These are phyloP conservation scores for Backusella parvicylindrica DNA, from an alignment of 192 early-diverging fungal species.

Conservation along the genomic window DNA sequence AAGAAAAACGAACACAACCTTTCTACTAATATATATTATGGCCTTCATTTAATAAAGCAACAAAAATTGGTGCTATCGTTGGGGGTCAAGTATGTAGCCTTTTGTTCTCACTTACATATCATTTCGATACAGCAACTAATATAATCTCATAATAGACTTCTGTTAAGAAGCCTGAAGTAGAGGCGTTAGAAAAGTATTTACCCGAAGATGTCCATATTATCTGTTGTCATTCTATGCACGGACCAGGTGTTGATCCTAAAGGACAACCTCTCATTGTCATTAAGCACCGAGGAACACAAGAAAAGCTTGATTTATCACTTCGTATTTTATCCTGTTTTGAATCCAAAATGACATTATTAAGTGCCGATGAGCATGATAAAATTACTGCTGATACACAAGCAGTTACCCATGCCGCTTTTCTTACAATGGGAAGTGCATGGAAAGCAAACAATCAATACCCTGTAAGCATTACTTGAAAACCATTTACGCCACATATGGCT, in stretches of 20 bases:
- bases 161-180: slow-evolving; percentile 92
- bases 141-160: slow-evolving; percentile 60
- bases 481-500: neutral
- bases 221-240: slow-evolving; percentile 93
- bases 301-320: slow-evolving; percentile 58
- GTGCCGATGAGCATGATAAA: slow-evolving; percentile 82
- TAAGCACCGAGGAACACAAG: slow-evolving; percentile 65
- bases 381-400: slow-evolving; percentile 98
- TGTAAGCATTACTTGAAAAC: slow-evolving; percentile 38
- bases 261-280: slow-evolving; percentile 85
- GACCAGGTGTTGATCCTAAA: slow-evolving; percentile 79
- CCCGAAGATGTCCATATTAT: slow-evolving; percentile 91
- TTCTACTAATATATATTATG: neutral
- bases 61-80: slow-evolving; percentile 84
- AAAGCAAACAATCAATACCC: slow-evolving; percentile 76
- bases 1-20: too few relatives aligned
- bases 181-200: slow-evolving; percentile 81
- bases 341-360: slow-evolving; percentile 76
- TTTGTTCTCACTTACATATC: neutral
- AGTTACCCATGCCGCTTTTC: slow-evolving; percentile 91
- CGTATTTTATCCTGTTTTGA: slow-evolving; percentile 69
- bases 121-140: neutral
- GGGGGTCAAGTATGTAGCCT: slow-evolving; percentile 66
- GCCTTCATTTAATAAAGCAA: slow-evolving; percentile 45
- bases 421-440: slow-evolving; percentile 94